Evolutionary conservation across 129 eudicot species (phyloP), one percentile per base, ranked within the genome.

Genomic region (Deinandra increscens): DNA sequence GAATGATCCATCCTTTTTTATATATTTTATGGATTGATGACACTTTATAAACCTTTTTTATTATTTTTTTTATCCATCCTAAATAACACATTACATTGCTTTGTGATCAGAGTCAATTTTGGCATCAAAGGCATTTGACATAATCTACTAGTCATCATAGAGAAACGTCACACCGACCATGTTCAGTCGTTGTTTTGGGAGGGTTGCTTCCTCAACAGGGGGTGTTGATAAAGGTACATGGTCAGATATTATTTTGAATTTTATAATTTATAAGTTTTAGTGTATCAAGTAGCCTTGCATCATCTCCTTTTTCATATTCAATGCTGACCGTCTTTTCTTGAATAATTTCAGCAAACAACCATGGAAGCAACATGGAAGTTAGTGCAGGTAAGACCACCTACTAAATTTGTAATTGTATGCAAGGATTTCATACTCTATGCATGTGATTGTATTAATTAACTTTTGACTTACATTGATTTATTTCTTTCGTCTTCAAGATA

Each of bases 221-320:
- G 78, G 71, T 41, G 76, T 73, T 55, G 78, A 79, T 33, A 80
- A 77, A 83, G 92, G 95, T 87, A 83, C 33, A 44, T 29, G n/a
- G 8, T 54, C 29, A 38, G 54, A 23, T 18, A 26, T 31, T 49
- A 48, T 22, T 29, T 64, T 7, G 15, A 33, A 7, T 44, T 67
- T 12, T 18, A 46, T 59, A 63, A 9, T 18, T 22, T 65, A 10
- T 44, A 9, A 23, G 7, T 55, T 43, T 45, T 44, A 18, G 26
- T 51, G 56, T 51, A 29, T 71, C n/a, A 59, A 44, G 9, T 45
- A 33, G 18, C 6, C 7, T 71, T 71, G 42, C 20, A 20, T 15
- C 54, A 5, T 3, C 54, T 48, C 4, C 33, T 34, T 48, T n/a
- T 19, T n/a, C 26, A 14, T 38, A 23, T 36, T n/a, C 36, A 7